Percentiles rank a stretch among this genome's conserved stretches.
Conservation (phyloP, 2,329 filamentous ascomycete genomes). For the Coniochaeta hoffmannii region DNA sequence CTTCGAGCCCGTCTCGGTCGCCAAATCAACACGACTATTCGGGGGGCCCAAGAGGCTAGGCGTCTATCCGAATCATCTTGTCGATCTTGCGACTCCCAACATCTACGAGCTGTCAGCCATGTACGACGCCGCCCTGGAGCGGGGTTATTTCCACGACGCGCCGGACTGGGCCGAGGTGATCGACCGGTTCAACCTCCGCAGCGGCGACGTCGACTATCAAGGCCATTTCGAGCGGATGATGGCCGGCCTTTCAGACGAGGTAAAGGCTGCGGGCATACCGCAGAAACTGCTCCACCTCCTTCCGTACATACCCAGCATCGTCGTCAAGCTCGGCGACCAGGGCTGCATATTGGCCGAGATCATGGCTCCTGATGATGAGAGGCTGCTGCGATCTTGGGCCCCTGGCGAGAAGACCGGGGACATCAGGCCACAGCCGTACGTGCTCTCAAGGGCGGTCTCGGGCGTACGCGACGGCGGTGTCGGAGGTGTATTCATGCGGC, state of each 20-base stretch:
- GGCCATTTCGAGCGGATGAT: conserved; percentile 66
- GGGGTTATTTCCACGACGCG: conserved; percentile 57
- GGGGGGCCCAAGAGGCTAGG: conserved; percentile 23
- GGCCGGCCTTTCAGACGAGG: conserved; percentile 52
- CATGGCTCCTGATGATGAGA: conserved; percentile 58
- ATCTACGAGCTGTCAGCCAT: conserved; percentile 73
- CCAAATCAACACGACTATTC: conserved; percentile 70
- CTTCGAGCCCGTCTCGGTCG: conserved; percentile 83
- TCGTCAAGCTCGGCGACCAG: conserved; percentile 72
- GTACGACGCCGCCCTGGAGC: conserved; percentile 60
- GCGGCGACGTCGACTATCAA: conserved; percentile 14
- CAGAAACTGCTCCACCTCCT: conserved; percentile 78
- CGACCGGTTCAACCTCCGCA: conserved; percentile 68
- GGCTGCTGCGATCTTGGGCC: too few species aligned
- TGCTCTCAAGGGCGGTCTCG: conserved; percentile 54
- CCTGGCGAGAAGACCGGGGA: too few species aligned
- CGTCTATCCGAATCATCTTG: conserved; percentile 53
- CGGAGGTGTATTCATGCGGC: conserved; percentile 75
- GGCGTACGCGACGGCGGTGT: conserved; percentile 41
- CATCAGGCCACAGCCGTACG: conserved; percentile 51
- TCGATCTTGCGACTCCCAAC: conserved; percentile 78
- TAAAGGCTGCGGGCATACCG: conserved; percentile 76
- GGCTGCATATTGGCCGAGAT: conserved; percentile 73
- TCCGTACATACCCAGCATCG: conserved; percentile 77
- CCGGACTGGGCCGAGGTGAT: conserved; percentile 73